These are phyloP conservation scores for Aspergillus olivimuriae DNA, from an alignment of 495 filamentous ascomycete species.

Conservation along the genomic window DNA sequence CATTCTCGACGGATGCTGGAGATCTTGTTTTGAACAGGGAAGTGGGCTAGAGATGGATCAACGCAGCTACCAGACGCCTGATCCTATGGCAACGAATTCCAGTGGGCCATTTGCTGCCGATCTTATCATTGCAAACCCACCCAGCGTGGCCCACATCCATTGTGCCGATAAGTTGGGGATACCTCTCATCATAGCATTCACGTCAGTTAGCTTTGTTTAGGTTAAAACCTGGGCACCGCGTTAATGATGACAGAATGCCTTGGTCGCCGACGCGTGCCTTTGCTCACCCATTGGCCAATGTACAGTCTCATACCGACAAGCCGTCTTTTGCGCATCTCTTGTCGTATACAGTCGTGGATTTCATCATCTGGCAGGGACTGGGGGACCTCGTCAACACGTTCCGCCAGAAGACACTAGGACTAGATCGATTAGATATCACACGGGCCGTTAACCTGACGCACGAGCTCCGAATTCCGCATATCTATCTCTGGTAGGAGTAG, in stretches of 20 bases:
- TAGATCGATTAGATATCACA: too few species aligned
- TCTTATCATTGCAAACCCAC: conserved; percentile 62
- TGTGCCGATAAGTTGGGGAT: conserved; percentile 55
- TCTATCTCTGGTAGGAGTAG: too few species aligned
- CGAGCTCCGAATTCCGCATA: too few species aligned
- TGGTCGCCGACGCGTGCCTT: conserved; percentile 50
- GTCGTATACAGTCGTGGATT: conserved; percentile 56
- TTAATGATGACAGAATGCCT: too few species aligned
- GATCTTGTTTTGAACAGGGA: conserved; percentile 55
- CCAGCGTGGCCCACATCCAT: conserved; percentile 60
- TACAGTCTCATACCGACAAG: conserved; percentile 40
- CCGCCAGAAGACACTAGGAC: too few species aligned
- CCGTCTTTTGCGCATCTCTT: conserved; percentile 47
- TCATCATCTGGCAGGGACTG: conserved; percentile 61
- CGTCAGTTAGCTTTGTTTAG: too few species aligned
- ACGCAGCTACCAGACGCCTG: too few species aligned
- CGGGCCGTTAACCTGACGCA: too few species aligned
- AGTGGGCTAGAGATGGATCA: too few species aligned
- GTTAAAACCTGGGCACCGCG: too few species aligned
- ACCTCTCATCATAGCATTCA: conserved; percentile 62
- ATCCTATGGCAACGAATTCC: too few species aligned
- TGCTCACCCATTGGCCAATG: conserved; percentile 52
- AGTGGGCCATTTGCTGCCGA: conserved; percentile 61
- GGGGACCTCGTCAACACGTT: conserved; percentile 59
- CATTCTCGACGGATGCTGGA: conserved; percentile 59